These are phyloP conservation scores for Fusarium lateritium DNA, from an alignment of 2,329 filamentous ascomycete species.

Conservation along the genomic window DNA sequence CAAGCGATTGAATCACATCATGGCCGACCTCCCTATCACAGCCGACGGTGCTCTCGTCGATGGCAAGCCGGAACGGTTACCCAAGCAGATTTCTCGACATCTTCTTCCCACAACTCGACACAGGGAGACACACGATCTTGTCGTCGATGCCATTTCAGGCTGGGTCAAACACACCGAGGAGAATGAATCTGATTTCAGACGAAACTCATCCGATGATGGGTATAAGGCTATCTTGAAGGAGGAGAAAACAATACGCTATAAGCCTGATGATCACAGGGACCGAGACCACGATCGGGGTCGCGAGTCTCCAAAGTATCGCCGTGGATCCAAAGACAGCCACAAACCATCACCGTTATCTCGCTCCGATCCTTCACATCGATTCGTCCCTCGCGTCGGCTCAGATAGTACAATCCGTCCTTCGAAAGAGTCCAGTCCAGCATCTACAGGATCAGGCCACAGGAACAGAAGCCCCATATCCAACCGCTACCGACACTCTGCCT, in stretches of 20 bases:
- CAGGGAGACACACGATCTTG: constrained; percentile 68
- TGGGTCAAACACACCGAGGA: constrained; percentile 50
- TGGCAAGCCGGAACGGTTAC: constrained; percentile 79
- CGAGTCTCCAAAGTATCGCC: constrained; percentile 35
- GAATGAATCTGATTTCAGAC: constrained; percentile 28
- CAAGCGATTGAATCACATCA: constrained; percentile 76
- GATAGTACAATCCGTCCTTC: constrained; percentile 35
- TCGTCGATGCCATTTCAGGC: constrained; percentile 72
- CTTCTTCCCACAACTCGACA: constrained; percentile 76
- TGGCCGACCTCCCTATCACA: constrained; percentile 78
- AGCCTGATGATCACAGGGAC: constrained; percentile 33
- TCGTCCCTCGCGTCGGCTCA: constrained; percentile 33
- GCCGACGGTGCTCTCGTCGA: constrained; percentile 69
- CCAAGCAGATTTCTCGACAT: constrained; percentile 81
- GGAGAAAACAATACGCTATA: constrained; percentile 31
- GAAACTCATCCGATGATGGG: constrained; percentile 32
- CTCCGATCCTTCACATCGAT: constrained; percentile 30
- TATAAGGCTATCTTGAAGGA: constrained; percentile 33
- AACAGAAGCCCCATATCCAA: constrained; percentile 42
- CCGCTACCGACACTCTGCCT: constrained; percentile 40
- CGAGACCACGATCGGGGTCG: constrained; percentile 13
- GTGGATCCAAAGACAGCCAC: constrained; percentile 35
- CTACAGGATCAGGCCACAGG: constrained; percentile 25
- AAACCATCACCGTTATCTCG: constrained; percentile 37
- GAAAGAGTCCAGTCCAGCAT: constrained; percentile 32